Base-by-base conservation (phyloP, 202 grass and related monocot genomes). In the Panicum virgatum region DNA sequence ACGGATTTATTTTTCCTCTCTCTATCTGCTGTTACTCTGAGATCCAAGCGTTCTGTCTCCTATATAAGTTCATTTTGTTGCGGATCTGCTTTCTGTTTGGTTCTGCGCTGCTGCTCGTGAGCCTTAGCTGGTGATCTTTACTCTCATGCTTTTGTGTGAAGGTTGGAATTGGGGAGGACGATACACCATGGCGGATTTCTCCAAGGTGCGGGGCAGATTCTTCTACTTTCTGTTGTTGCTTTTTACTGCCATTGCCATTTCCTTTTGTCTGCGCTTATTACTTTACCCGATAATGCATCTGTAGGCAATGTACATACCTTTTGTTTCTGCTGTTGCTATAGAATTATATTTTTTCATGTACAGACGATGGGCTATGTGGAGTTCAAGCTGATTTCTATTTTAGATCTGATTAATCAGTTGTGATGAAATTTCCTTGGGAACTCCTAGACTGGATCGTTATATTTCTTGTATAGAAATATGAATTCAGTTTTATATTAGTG, bases 161-260 rank as follows among this genome's bases (percentile, higher is more conserved):
- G 54, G 34, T 42, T 56, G 73, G 34, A 23, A 69, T 39, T 23
- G 42, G 29, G 38, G 61, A 53, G 66, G 66, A 18, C 48, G 58
- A 38, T 22, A 19, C 19, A 34, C 30, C 39, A 88, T 88, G 86
- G 86, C 75, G 61, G 86, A 84, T 67, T 83, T 88, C 50, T 83
- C 86, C 66, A 84, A 84, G 85, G 85, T 88, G 43, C 19, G 44
- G 25, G 6, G 48, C 13, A 40, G 29, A 61, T 74, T 67, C 10
- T 70, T 30, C 1, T 59, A 2, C 53, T 51, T 59, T 46, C 15
- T 48, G 9, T 6, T 63, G 9, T 36, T 60, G 25, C 40, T 57
- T 53, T 14, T 40, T 12, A 77, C 27, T 34, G 12, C 18, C 10
- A 13, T 69, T 74, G 45, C 2, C 23, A 45, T 66, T 37, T 52